Conservation (phyloP, 2,329 filamentous ascomycete species). For the Botryotinia calthae region DNA sequence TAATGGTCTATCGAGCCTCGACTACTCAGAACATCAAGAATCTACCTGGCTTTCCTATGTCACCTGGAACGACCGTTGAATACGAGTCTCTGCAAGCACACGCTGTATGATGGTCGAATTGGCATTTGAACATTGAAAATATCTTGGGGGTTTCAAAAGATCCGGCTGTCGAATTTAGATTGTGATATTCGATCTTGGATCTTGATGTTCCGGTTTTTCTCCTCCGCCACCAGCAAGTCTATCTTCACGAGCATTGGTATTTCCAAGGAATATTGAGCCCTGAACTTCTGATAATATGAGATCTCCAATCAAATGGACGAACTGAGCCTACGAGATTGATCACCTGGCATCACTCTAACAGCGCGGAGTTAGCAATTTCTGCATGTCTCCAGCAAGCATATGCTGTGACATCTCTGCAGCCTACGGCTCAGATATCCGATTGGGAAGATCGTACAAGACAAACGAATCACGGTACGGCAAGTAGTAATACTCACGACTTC, state of each 20-base stretch:
- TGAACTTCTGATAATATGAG: not conserved
- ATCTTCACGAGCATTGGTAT: not conserved
- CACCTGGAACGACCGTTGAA: not conserved
- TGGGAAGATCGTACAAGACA: not conserved
- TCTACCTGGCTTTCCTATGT: not conserved
- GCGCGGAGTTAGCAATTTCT: not conserved
- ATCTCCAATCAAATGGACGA: not conserved
- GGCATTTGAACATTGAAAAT: not conserved
- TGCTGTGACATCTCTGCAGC: not conserved
- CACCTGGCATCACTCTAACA: not conserved
- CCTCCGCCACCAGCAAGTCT: not conserved
- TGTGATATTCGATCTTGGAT: not conserved
- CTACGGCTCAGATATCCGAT: not conserved
- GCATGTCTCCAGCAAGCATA: slow-evolving; percentile 9
- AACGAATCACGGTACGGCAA: not conserved
- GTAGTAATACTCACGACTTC: not conserved
- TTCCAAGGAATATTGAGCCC: not conserved
- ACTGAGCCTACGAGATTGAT: not conserved
- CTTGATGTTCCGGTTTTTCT: not conserved
- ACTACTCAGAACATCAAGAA: not conserved
- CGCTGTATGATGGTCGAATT: not conserved
- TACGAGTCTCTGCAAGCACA: not conserved
- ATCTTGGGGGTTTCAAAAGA: not conserved
- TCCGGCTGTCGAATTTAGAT: not conserved
- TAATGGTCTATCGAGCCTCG: not conserved